Base-by-base conservation (phyloP, 2,329 filamentous ascomycete genomes). In the Claviceps lovelessii region DNA sequence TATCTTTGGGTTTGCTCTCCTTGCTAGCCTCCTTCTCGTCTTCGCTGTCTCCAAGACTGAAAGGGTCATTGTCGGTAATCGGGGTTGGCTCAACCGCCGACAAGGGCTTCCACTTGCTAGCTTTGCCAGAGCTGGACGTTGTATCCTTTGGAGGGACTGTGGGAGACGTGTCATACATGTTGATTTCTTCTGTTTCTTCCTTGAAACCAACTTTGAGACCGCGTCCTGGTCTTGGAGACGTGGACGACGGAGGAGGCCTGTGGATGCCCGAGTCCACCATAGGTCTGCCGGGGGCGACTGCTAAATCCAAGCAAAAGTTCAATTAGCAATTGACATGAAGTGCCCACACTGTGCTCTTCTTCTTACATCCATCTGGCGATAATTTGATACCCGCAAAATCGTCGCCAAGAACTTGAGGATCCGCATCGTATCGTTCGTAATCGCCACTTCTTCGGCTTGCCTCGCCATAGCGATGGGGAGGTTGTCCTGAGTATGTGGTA, bases 61-160 rank as follows among this genome's bases (percentile, higher is more conserved):
- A 98, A 0, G 93, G 93, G 65, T 98, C 93, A 63, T 95, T 91
- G 61, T 97, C 90, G 13, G 80, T 78, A 58, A 95, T 86, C 15
- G 91, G 90, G 59, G 81, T 85, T 1, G 90, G 89, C 51, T 94
- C 59, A 15, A 96, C 83, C 0, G 85, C 79, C 13, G 90, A 89
- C 62, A 98, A 74, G 10, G 93, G 91, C 70, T 98, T 91, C 93
- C 93, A 98, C 73, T 98, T 98, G 78, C 90, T 96, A 49, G 80
- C 71, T 72, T 90, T 93, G 50, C 76, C 74, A n/a, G 73, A 67
- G 29, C 66, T 66, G 39, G 71, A 64, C 35, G 67, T 63, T 57
- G 61, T 70, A 65, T 76, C 81, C 69, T 76, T 82, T 60, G 73
- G 74, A 33, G 70, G 76, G 53, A 73, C 72, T 67, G 67, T 76